These are phyloP conservation scores for Stephania yunnanensis DNA, from an alignment of 164 flowering plant species.

Conservation along the genomic window DNA sequence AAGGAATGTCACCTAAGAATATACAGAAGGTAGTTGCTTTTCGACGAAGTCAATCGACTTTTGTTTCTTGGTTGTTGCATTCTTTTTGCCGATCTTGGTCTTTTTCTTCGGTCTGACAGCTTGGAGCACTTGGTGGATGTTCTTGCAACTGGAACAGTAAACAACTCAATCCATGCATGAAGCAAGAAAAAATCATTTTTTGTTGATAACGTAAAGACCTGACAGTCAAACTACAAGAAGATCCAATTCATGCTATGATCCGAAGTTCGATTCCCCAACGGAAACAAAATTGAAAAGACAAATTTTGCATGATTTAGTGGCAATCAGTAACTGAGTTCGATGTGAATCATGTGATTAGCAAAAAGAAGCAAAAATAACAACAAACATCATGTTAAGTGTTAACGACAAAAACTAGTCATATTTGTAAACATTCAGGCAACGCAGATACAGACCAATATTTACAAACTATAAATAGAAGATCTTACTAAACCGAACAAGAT, in stretches of 20 bases:
- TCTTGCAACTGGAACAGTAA: slow-evolving; percentile 48
- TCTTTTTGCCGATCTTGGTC: slow-evolving; percentile 10
- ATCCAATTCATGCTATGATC: too few relatives aligned
- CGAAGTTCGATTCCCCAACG: too few relatives aligned
- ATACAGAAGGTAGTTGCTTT: slow-evolving; percentile 9
- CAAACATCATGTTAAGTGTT: not conserved
- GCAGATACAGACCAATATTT: not conserved
- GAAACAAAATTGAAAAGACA: too few relatives aligned
- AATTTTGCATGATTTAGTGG: too few relatives aligned
- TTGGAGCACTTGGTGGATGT: slow-evolving; percentile 32
- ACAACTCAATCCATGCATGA: slow-evolving; percentile 2
- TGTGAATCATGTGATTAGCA: too few relatives aligned
- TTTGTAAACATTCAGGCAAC: not conserved
- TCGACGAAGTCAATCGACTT: not conserved
- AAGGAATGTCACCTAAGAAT: not conserved
- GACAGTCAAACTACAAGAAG: too few relatives aligned
- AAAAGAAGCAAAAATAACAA: too few relatives aligned
- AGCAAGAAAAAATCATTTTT: not conserved
- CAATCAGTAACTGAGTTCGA: too few relatives aligned
- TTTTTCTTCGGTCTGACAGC: slow-evolving; percentile 21
- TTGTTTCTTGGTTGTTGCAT: not conserved
- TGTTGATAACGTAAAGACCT: too few relatives aligned
- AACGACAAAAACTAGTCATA: not conserved
- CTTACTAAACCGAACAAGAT: not conserved
- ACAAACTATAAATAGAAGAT: not conserved